Conservation (phyloP, 768 basidiomycete species). For the Candolleomyces efflorescens region DNA sequence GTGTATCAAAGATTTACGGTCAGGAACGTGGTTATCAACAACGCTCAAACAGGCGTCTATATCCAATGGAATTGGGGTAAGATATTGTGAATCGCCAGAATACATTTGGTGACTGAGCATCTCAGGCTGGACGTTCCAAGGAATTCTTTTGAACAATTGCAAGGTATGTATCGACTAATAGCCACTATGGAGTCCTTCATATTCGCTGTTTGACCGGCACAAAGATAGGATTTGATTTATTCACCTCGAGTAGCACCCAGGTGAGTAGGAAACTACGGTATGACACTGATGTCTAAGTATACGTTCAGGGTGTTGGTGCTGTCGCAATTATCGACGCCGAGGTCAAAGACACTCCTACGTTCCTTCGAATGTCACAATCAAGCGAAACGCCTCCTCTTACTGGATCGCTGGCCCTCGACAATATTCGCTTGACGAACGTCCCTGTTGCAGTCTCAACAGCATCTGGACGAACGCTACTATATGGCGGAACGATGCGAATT, state of each 20-base stretch:
- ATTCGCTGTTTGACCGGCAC: too few relatives aligned
- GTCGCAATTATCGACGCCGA: constrained; percentile 62
- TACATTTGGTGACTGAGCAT: too few relatives aligned
- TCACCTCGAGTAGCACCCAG: constrained; percentile 23
- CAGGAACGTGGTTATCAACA: constrained; percentile 53
- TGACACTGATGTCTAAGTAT: background rate
- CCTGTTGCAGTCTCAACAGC: constrained; percentile 55
- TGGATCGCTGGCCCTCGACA: constrained; percentile 64
- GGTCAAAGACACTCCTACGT: constrained; percentile 56
- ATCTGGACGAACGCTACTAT: constrained; percentile 46
- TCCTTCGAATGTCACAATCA: constrained; percentile 47
- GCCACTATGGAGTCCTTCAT: too few relatives aligned
- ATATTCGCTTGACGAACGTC: constrained; percentile 56
- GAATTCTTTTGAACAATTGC: background rate
- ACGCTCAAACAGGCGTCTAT: constrained; percentile 45
- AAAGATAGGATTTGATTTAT: background rate
- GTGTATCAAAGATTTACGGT: constrained; percentile 44
- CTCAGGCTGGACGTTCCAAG: background rate
- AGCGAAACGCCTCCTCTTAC: constrained; percentile 37
- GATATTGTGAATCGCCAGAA: background rate
- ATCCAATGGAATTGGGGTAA: constrained; percentile 48
- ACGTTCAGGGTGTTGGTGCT: constrained; percentile 47
- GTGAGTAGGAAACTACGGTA: constrained; percentile 18
- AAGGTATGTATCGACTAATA: background rate
- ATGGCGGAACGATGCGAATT: constrained; percentile 57